These are phyloP conservation scores for Phaeotremella skinneri DNA, from an alignment of 768 basidiomycete species.

Conservation along the genomic window DNA sequence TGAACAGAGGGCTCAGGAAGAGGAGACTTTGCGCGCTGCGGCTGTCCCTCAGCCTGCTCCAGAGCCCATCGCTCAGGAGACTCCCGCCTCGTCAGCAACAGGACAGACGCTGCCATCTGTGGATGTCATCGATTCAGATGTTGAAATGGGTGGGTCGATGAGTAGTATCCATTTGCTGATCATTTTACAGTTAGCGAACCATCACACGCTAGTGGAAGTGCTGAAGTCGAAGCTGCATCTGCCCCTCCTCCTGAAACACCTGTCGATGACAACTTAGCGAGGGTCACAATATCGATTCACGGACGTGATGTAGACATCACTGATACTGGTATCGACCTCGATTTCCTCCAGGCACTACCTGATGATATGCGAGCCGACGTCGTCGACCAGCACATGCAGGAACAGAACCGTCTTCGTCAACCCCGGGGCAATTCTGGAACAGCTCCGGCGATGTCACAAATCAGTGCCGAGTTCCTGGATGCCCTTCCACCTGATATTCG, in stretches of 20 bases:
- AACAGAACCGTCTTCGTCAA: conserved; percentile 63
- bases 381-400: conserved; percentile 92
- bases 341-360: conserved; percentile 93
- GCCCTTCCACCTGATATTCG: conserved; percentile 94
- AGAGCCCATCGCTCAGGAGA: too few relatives aligned
- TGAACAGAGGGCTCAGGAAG: conserved; percentile 12
- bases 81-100: too few relatives aligned
- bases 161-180: background rate
- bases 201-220: conserved; percentile 12
- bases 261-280: conserved; percentile 40
- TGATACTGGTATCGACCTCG: conserved; percentile 96
- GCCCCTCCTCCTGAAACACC: conserved; percentile 25
- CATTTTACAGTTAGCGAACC: conserved; percentile 10
- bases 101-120: background rate
- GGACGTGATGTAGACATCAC: conserved; percentile 95
- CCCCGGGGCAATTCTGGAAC: conserved; percentile 54
- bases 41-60: conserved; percentile 20
- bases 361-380: conserved; percentile 99
- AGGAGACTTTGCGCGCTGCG: conserved; percentile 18
- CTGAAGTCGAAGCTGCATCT: conserved; percentile 21
- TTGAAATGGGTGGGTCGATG: conserved; percentile 16
- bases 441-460: conserved; percentile 69
- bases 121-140: conserved; percentile 9
- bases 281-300: conserved; percentile 85
- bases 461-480: conserved; percentile 92